Base-by-base conservation (phyloP, 225 moss, liverwort and hornwort species). In the Polytrichum formosum region DNA sequence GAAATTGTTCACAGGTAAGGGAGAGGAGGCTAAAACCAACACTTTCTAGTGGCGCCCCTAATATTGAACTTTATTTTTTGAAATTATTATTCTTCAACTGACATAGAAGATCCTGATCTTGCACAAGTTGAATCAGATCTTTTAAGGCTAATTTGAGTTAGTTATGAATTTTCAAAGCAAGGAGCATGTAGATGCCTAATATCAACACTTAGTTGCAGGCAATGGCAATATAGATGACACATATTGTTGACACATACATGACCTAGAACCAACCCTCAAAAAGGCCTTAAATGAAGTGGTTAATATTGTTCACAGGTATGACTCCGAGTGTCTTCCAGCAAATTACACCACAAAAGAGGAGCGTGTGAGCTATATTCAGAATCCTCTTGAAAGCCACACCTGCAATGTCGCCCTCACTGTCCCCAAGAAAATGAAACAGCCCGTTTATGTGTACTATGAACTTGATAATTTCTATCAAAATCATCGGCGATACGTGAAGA, bases 401-500 rank as follows among this genome's bases (percentile, higher is more conserved):
- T 85, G 88, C 54, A 68, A 1, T 27, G 75, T 67, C 0, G 72
- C 1, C 1, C 66, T 85, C 37, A 75, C 78, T 26, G 81, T 97
- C 1, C 84, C 89, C 20, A 85, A 98, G 70, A 78, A 80, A 26
- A 98, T 98, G 97, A 65, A 83, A 6, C 79, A 80, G 5, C 97
- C 97, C 7, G 72, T 98, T n/a, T 98, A 98, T 54, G 73, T 98
- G 1, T 98, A 98, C 63, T 98, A 98, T 74, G 84, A 94, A 76
- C 86, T 94, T 9, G 92, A 92, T 23, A 90, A 98, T 65, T 94
- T 81, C 65, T 98, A 94, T 65, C 94, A 94, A 71, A 94, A 98
- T 63, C 94, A 98, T 70, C 94, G 97, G 9, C 88, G 97, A 26
- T 98, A 98, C 56, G 97, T 98, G 72, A 98, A 94, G 82, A 94